phyloP scores from a whole-genome alignment of 176 grass and related monocot species.

The Elaeis guineensis region DNA sequence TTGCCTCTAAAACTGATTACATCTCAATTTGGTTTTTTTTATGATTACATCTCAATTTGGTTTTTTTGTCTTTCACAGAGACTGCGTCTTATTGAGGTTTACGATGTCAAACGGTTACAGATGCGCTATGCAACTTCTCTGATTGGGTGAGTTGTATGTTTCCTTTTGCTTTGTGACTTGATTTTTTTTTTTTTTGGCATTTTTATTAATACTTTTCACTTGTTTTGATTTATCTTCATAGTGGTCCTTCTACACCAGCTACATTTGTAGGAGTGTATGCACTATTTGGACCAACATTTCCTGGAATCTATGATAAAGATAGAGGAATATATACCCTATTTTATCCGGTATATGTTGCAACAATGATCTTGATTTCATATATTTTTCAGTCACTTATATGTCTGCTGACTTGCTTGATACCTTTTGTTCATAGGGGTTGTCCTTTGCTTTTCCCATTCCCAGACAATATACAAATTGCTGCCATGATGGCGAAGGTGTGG shows the following conservation, averaged over 20 bases:
- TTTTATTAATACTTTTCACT: not conserved
- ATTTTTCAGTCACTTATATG: not conserved
- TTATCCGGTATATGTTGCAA: slow-evolving; percentile 72
- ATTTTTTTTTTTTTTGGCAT: not conserved
- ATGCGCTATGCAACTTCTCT: slow-evolving; percentile 78
- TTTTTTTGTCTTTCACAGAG: slow-evolving; percentile 29
- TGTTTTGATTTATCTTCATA: slow-evolving; percentile 30
- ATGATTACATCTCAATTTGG: too few relatives aligned
- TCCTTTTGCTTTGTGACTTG: not conserved
- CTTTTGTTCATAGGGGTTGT: slow-evolving; percentile 51
- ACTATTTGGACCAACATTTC: slow-evolving; percentile 88
- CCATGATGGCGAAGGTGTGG: slow-evolving; percentile 78
- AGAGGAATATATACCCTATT: slow-evolving; percentile 93
- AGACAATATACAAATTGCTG: slow-evolving; percentile 71
- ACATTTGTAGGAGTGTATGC: slow-evolving; percentile 90
- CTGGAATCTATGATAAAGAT: slow-evolving; percentile 86
- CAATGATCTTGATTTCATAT: not conserved
- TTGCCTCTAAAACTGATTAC: too few relatives aligned
- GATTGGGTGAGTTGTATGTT: slow-evolving; percentile 63
- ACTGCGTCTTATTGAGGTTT: slow-evolving; percentile 87
- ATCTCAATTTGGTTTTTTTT: too few relatives aligned
- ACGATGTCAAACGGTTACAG: slow-evolving; percentile 85
- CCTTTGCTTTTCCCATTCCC: slow-evolving; percentile 91
- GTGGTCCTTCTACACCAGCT: slow-evolving; percentile 76
- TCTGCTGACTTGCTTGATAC: slow-evolving; percentile 17